Percentiles rank a stretch among this genome's conserved stretches.
These are phyloP conservation scores for Ormosia semicastrata DNA, from an alignment of 306 rosid genomes.

Conservation along the genomic window DNA sequence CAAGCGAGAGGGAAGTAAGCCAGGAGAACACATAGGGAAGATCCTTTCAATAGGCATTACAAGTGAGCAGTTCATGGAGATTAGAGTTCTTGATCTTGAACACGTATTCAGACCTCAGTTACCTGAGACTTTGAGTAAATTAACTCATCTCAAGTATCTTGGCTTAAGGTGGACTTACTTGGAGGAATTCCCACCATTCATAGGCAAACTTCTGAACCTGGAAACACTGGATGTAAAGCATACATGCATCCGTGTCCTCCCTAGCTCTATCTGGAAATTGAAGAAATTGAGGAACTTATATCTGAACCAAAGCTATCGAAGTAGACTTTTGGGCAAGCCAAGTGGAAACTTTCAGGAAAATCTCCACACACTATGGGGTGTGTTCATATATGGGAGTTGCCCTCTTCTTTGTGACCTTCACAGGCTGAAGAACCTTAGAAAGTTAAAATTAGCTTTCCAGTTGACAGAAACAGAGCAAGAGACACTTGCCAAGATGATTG, in stretches of 20 bases:
- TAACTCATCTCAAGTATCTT: slow-evolving; percentile 28
- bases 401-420: slow-evolving; percentile 23
- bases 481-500: not conserved
- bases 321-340: slow-evolving; percentile 16
- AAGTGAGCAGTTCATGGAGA: slow-evolving; percentile 19
- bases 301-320: slow-evolving; percentile 19
- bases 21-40: slow-evolving; percentile 29
- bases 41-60: slow-evolving; percentile 21
- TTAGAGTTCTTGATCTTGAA: slow-evolving; percentile 30
- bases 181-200: slow-evolving; percentile 25
- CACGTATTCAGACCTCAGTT: slow-evolving; percentile 38
- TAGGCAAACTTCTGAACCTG: slow-evolving; percentile 32
- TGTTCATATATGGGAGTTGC: slow-evolving; percentile 27
- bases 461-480: not conserved
- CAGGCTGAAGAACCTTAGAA: slow-evolving; percentile 32
- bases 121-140: slow-evolving; percentile 20
- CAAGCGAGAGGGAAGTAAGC: slow-evolving; percentile 33
- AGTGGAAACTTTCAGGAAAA: not conserved
- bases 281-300: slow-evolving; percentile 27
- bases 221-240: slow-evolving; percentile 45
- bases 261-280: slow-evolving; percentile 40
- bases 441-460: slow-evolving; percentile 35
- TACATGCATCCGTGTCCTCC: slow-evolving; percentile 21
- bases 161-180: slow-evolving; percentile 40
- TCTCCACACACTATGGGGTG: slow-evolving; percentile 34